Conservation (phyloP, 257 asterid genomes). For the Leonotis leonurus region DNA sequence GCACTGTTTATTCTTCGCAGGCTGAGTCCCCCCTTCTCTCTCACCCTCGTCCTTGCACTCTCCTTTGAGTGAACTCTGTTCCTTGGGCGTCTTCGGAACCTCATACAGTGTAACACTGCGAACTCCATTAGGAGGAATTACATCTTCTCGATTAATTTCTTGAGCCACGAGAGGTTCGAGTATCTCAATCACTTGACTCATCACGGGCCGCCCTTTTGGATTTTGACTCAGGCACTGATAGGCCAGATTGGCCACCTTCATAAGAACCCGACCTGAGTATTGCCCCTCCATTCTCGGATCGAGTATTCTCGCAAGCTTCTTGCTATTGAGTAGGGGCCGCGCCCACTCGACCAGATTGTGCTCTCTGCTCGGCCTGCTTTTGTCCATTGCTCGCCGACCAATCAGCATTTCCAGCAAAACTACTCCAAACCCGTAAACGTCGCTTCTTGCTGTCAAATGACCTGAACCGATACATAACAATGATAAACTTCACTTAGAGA, state of each 20-base stretch:
- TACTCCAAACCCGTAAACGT: constrained; percentile 89
- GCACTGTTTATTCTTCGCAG: constrained; percentile 14
- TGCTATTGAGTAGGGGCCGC: constrained; percentile 69
- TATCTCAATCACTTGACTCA: constrained; percentile 80
- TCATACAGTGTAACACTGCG: constrained; percentile 65
- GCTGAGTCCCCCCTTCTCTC: constrained; percentile 22
- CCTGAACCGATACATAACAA: constrained; percentile 32
- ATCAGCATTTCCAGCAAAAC: constrained; percentile 86
- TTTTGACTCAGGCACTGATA: constrained; percentile 89
- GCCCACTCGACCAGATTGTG: constrained; percentile 95
- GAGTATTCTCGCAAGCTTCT: constrained; percentile 61
- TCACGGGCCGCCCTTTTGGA: constrained; percentile 82
- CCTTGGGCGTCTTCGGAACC: constrained; percentile 34
- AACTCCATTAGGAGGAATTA: constrained; percentile 29
- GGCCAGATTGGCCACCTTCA: constrained; percentile 79
- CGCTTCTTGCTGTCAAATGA: constrained; percentile 80
- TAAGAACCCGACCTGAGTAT: constrained; percentile 49
- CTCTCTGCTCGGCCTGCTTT: constrained; percentile 84
- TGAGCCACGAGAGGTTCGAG: constrained; percentile 65
- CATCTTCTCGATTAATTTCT: constrained; percentile 35
- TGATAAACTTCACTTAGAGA: not conserved
- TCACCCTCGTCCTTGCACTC: constrained; percentile 23
- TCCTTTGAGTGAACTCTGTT: not conserved
- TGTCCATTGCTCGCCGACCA: constrained; percentile 88
- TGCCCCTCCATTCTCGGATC: constrained; percentile 95